Percentiles rank a stretch among this genome's conserved stretches.
Evolutionary conservation across 2,329 filamentous ascomycete genomes (phyloP).

Genomic region (Diaporthe sp.): DNA sequence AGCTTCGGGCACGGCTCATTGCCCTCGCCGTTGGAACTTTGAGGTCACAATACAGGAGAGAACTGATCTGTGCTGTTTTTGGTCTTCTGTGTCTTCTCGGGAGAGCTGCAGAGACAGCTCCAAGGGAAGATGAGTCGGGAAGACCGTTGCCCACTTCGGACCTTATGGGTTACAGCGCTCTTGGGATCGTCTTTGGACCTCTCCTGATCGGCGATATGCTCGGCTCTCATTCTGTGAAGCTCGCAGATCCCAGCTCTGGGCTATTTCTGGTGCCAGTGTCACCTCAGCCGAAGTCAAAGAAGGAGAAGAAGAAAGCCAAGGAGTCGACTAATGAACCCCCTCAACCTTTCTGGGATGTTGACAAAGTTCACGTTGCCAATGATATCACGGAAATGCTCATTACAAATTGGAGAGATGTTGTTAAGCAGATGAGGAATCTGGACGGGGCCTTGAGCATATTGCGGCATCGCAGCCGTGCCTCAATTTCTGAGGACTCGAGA

Average conservation of each 20-base stretch:
- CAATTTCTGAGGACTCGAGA: conserved; percentile 37
- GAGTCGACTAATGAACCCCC: conserved; percentile 41
- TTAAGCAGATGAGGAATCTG: conserved; percentile 69
- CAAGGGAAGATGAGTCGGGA: conserved; percentile 65
- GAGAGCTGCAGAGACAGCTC: conserved; percentile 66
- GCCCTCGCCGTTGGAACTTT: conserved; percentile 73
- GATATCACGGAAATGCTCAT: conserved; percentile 76
- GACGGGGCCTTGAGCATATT: conserved; percentile 47
- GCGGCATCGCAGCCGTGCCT: conserved; percentile 38
- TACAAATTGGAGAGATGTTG: conserved; percentile 74
- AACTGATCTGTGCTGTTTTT: conserved; percentile 77
- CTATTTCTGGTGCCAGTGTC: conserved; percentile 58
- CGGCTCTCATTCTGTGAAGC: conserved; percentile 63
- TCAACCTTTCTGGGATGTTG: conserved; percentile 53
- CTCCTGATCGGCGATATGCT: conserved; percentile 72
- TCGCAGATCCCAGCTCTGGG: conserved; percentile 57
- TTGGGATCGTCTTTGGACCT: conserved; percentile 76
- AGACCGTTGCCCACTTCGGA: conserved; percentile 68
- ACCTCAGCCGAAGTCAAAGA: conserved; percentile 57
- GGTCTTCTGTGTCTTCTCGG: conserved; percentile 74
- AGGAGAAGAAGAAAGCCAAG: conserved; percentile 55
- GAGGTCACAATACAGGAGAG: conserved; percentile 70
- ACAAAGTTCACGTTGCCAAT: conserved; percentile 72
- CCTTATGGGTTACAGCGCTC: conserved; percentile 73
- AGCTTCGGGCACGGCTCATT: conserved; percentile 74